Conservation (phyloP, 108 stramenopile species). For the Fistulifera solaris region DNA sequence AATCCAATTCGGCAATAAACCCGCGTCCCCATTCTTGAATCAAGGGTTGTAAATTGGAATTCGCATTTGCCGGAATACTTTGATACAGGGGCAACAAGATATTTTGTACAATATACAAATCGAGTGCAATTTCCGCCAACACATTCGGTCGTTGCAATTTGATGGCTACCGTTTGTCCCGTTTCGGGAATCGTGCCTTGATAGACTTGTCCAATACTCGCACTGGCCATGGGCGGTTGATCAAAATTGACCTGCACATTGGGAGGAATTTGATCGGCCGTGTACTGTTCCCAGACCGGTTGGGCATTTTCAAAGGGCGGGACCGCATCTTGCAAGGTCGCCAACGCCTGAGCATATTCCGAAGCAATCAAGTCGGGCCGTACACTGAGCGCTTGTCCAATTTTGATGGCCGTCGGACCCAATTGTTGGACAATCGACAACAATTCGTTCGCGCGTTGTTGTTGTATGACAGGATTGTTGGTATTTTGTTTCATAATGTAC, state of each 20-base stretch:
- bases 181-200: conserved; percentile 13
- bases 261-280: background rate
- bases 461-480: background rate
- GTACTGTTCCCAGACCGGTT: conserved; percentile 4
- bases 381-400: conserved; percentile 75
- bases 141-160: conserved; percentile 92
- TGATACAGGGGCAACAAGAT: conserved; percentile 39
- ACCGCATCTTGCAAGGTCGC: conserved; percentile 68
- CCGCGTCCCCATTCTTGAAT: conserved; percentile 80
- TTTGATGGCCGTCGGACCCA: conserved; percentile 63
- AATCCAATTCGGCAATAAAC: conserved; percentile 81
- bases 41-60: conserved; percentile 44
- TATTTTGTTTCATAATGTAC: conserved; percentile 13
- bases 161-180: conserved; percentile 74
- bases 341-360: conserved; percentile 52
- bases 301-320: conserved; percentile 60
- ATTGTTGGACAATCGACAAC: conserved; percentile 29
- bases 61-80: conserved; percentile 15
- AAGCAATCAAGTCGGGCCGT: conserved; percentile 66
- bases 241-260: conserved; percentile 3
- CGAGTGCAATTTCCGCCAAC: conserved; percentile 80
- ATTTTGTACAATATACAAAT: conserved; percentile 68
- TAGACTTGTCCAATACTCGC: conserved; percentile 81
- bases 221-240: conserved; percentile 44
- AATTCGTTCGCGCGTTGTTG: conserved; percentile 31